phyloP scores from a whole-genome alignment of 352 stramenopile genomes.

The Phytophthora nicotianae region DNA sequence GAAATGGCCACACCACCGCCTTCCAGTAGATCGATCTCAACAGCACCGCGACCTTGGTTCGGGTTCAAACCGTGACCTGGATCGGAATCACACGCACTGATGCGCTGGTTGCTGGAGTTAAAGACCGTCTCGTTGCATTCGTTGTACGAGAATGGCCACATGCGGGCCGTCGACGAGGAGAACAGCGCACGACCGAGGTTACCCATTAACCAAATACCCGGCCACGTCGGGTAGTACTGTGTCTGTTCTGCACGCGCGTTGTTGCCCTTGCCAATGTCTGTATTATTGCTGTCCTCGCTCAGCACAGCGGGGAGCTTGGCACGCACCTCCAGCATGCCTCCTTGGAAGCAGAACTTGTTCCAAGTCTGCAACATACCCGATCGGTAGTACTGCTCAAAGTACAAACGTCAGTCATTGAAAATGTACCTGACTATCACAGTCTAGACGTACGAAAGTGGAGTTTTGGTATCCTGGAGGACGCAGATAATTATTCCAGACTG shows the following conservation, averaged over 20 bases:
- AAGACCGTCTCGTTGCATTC: slow-evolving; percentile 91
- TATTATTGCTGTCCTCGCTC: slow-evolving; percentile 63
- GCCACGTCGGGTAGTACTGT: slow-evolving; percentile 87
- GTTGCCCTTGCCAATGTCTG: slow-evolving; percentile 75
- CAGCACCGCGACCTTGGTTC: slow-evolving; percentile 88
- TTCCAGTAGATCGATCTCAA: slow-evolving; percentile 97
- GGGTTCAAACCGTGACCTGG: slow-evolving; percentile 93
- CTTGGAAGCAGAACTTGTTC: slow-evolving; percentile 95
- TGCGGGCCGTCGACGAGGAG: slow-evolving; percentile 90
- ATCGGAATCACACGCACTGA: slow-evolving; percentile 89
- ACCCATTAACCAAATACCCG: slow-evolving; percentile 95
- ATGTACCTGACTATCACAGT: background rate
- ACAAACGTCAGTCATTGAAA: background rate
- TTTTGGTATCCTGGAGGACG: slow-evolving; percentile 58
- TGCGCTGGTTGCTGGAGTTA: slow-evolving; percentile 64
- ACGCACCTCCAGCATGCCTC: slow-evolving; percentile 91
- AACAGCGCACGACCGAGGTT: slow-evolving; percentile 96
- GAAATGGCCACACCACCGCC: slow-evolving; percentile 69
- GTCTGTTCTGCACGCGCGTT: slow-evolving; percentile 44
- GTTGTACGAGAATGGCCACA: slow-evolving; percentile 97
- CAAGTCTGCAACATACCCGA: slow-evolving; percentile 91
- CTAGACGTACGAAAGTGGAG: slow-evolving; percentile 44
- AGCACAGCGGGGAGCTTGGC: slow-evolving; percentile 89
- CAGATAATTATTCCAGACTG: slow-evolving; percentile 75
- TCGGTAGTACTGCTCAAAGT: slow-evolving; percentile 54